These are phyloP conservation scores for Sugiyamaella lignohabitans DNA, from an alignment of 805 yeast species.

Conservation along the genomic window DNA sequence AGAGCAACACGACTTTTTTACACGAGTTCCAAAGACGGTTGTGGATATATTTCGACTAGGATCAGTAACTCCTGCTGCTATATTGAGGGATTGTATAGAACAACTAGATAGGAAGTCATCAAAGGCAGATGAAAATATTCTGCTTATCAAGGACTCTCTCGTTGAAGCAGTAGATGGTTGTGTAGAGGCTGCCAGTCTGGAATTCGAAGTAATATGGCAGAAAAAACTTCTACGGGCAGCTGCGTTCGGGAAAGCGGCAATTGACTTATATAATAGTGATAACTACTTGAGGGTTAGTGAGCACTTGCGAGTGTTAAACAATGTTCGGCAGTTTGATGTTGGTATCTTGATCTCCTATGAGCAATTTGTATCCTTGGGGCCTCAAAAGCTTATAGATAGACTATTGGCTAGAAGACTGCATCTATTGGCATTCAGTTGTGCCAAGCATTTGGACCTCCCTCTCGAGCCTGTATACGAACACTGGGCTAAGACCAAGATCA, in stretches of 20 bases:
- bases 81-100: constrained; percentile 71
- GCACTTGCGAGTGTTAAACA: constrained; percentile 60
- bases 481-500: constrained; percentile 77
- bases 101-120: constrained; percentile 63
- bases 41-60: constrained; percentile 72
- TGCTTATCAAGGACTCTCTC: constrained; percentile 44
- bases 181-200: constrained; percentile 67
- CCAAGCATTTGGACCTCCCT: constrained; percentile 44
- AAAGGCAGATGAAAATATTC: constrained; percentile 70
- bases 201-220: constrained; percentile 73
- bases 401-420: constrained; percentile 55
- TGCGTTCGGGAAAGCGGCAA: constrained; percentile 69
- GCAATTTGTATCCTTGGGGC: constrained; percentile 47
- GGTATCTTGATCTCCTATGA: constrained; percentile 61
- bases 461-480: constrained; percentile 52
- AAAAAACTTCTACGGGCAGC: constrained; percentile 75
- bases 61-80: constrained; percentile 74
- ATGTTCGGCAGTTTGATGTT: constrained; percentile 54
- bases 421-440: constrained; percentile 55
- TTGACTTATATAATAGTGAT: constrained; percentile 50
- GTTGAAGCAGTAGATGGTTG: constrained; percentile 62
- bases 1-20: constrained; percentile 51
- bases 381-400: constrained; percentile 50
- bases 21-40: constrained; percentile 53
- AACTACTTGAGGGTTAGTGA: constrained; percentile 58